These are phyloP conservation scores for Chrysanthemum lavandulifolium DNA, from an alignment of 129 eudicot species.

Conservation along the genomic window DNA sequence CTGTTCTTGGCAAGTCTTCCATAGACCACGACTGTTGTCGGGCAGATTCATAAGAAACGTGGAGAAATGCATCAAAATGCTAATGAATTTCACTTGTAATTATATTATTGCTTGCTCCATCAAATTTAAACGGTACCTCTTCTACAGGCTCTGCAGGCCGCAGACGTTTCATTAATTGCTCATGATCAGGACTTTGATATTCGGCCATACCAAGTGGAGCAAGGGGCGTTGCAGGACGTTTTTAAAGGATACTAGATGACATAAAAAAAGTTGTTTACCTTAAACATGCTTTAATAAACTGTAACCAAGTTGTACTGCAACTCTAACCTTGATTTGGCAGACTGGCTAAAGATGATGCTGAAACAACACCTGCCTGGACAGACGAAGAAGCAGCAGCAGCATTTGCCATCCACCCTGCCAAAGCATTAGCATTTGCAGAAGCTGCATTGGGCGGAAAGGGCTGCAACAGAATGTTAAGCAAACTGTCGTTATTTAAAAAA, in stretches of 20 bases:
- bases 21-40: slow-evolving; percentile 85
- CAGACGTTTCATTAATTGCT: slow-evolving; percentile 79
- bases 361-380: slow-evolving; percentile 79
- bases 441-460: slow-evolving; percentile 84
- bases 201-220: slow-evolving; percentile 64
- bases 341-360: slow-evolving; percentile 72
- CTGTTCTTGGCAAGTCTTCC: slow-evolving; percentile 86
- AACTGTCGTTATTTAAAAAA: background rate
- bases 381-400: slow-evolving; percentile 90
- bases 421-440: slow-evolving; percentile 71
- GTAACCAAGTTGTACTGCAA: slow-evolving; percentile 8
- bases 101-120: background rate
- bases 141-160: slow-evolving; percentile 79
- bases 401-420: slow-evolving; percentile 91
- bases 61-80: slow-evolving; percentile 17
- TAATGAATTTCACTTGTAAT: background rate
- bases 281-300: background rate
- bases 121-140: slow-evolving; percentile 55
- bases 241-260: slow-evolving; percentile 47
- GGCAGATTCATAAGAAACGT: slow-evolving; percentile 72
- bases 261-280: background rate
- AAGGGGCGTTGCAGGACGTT: slow-evolving; percentile 77
- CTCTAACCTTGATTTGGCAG: slow-evolving; percentile 76
- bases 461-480: slow-evolving; percentile 37
- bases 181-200: slow-evolving; percentile 77